Percentiles rank a stretch among this genome's conserved stretches.
These are phyloP conservation scores for Carex littledalei DNA, from an alignment of 176 grass and related monocot genomes.

Conservation along the genomic window DNA sequence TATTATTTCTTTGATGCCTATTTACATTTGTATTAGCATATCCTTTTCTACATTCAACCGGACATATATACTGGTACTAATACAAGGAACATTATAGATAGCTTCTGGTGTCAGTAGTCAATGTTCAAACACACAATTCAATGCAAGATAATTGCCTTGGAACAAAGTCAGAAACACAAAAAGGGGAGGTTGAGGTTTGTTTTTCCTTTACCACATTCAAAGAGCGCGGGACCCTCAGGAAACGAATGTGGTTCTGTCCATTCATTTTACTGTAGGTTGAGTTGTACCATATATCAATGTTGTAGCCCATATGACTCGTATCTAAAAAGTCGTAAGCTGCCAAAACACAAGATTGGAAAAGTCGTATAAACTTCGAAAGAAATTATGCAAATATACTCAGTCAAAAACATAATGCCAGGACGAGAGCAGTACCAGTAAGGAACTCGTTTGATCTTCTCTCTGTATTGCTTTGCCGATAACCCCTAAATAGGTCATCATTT, in stretches of 20 bases:
- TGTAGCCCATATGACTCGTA: constrained; percentile 51
- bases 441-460: constrained; percentile 63
- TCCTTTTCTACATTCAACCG: neutral
- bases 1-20: neutral
- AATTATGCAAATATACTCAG: neutral
- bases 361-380: neutral
- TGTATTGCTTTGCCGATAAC: constrained; percentile 52
- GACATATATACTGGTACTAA: neutral
- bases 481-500: constrained; percentile 73
- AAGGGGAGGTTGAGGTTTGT: neutral
- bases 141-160: too few relatives aligned
- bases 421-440: constrained; percentile 41
- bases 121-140: neutral
- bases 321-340: constrained; percentile 83
- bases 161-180: neutral
- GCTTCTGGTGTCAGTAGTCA: neutral
- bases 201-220: constrained; percentile 48
- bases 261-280: constrained; percentile 73
- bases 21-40: neutral
- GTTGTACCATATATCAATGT: constrained; percentile 87
- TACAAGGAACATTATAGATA: neutral
- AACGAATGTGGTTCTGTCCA: constrained; percentile 13
- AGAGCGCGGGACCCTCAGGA: constrained; percentile 64
- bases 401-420: neutral
- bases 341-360: constrained; percentile 8